These are phyloP conservation scores for Odontarrhena argentea DNA, from an alignment of 345 rosid genomes.

Conservation along the genomic window DNA sequence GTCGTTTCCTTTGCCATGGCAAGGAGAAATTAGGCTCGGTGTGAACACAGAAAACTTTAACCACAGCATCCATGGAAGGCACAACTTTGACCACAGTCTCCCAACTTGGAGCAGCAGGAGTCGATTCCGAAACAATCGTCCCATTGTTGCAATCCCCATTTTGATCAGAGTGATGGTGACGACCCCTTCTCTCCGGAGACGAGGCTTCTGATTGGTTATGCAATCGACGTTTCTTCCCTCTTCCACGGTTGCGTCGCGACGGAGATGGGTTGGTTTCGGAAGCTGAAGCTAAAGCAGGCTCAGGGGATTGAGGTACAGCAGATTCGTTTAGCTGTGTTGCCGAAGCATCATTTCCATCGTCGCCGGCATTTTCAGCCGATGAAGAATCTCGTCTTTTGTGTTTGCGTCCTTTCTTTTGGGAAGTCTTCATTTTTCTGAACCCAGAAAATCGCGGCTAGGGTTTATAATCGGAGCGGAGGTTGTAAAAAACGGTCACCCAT, in stretches of 20 bases:
- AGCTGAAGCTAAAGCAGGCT: constrained; percentile 39
- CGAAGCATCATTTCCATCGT: constrained; percentile 33
- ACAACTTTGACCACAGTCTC: constrained; percentile 70
- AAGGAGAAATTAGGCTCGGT: constrained; percentile 91
- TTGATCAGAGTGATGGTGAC: constrained; percentile 37
- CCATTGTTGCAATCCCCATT: constrained; percentile 44
- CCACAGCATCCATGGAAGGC: constrained; percentile 90
- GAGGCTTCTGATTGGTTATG: constrained; percentile 42
- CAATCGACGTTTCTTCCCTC: constrained; percentile 47
- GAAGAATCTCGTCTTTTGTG: constrained; percentile 33
- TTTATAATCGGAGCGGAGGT: constrained; percentile 28
- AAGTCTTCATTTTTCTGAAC: constrained; percentile 28
- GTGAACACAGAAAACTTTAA: constrained; percentile 89
- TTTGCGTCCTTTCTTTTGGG: constrained; percentile 38
- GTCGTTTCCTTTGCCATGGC: constrained; percentile 91
- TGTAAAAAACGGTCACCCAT: constrained; percentile 31
- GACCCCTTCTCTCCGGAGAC: constrained; percentile 40
- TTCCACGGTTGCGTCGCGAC: constrained; percentile 52
- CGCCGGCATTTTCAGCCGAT: constrained; percentile 33
- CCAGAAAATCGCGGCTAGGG: constrained; percentile 38
- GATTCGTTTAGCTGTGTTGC: constrained; percentile 35
- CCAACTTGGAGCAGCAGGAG: constrained; percentile 59
- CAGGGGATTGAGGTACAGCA: constrained; percentile 34
- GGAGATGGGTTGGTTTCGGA: constrained; percentile 42
- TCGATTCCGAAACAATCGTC: constrained; percentile 35